Percentiles rank a stretch among this genome's conserved stretches.
phyloP scores from a whole-genome alignment of 306 rosid species.

The Prunus campanulata region DNA sequence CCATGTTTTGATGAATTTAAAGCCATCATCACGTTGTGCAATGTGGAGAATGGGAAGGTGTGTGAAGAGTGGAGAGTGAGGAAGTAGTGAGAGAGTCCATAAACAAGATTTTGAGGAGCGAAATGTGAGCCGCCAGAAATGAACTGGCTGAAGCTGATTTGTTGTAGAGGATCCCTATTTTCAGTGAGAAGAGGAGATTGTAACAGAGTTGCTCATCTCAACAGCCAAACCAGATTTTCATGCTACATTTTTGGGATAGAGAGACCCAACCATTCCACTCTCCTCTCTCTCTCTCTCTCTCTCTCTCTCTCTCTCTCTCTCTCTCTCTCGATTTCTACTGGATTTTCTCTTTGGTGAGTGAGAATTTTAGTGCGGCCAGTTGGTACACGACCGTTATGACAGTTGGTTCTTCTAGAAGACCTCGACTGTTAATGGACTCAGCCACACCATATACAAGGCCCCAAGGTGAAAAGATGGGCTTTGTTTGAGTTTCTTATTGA shows the following conservation, averaged over 20 bases:
- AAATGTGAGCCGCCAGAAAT: slow-evolving; percentile 38
- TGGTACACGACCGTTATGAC: slow-evolving; percentile 20
- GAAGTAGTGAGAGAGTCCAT: neutral
- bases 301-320: too few species aligned
- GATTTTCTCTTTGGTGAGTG: neutral
- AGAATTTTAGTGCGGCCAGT: neutral
- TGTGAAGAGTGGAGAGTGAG: neutral
- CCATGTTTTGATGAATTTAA: neutral
- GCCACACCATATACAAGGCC: neutral
- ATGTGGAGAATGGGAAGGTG: neutral
- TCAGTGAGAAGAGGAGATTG: slow-evolving; percentile 13
- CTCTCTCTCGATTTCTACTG: neutral
- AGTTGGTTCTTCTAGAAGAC: neutral
- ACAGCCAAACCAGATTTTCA: slow-evolving; percentile 35
- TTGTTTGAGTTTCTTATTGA: neutral
- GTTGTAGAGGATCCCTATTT: slow-evolving; percentile 31
- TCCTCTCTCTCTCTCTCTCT: neutral
- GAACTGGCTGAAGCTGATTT: slow-evolving; percentile 21
- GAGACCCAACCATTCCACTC: slow-evolving; percentile 1
- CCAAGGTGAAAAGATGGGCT: neutral
- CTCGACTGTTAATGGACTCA: neutral
- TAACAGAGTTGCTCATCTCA: slow-evolving; percentile 15
- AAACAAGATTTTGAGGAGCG: slow-evolving; percentile 16
- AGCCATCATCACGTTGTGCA: neutral
- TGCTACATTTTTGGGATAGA: slow-evolving; percentile 37